Evolutionary conservation across 441 rosid species (phyloP).

Genomic region (Erodium moschatum): DNA sequence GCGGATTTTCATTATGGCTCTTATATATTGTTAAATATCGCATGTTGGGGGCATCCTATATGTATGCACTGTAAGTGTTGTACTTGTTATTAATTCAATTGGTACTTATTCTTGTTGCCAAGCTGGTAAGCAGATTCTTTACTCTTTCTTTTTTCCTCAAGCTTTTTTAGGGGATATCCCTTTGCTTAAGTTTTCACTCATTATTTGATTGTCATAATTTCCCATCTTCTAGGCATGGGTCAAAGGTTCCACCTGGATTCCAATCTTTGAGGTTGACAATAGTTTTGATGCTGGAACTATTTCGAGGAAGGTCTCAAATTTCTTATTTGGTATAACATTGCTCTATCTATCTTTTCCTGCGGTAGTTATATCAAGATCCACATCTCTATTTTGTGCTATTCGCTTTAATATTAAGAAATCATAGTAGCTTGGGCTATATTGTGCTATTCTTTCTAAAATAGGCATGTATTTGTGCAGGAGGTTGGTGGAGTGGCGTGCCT

Average conservation of each 20-base stretch:
- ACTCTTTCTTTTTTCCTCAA: not conserved
- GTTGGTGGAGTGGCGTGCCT: slow-evolving; percentile 96
- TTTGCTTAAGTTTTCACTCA: slow-evolving; percentile 2
- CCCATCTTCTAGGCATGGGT: slow-evolving; percentile 66
- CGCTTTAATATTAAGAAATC: not conserved
- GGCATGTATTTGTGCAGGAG: slow-evolving; percentile 47
- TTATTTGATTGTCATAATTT: slow-evolving; percentile 14
- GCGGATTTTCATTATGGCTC: slow-evolving; percentile 1
- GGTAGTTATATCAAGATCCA: slow-evolving; percentile 1
- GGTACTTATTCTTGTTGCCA: slow-evolving; percentile 13
- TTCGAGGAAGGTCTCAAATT: slow-evolving; percentile 54
- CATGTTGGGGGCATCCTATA: not conserved
- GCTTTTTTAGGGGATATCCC: not conserved
- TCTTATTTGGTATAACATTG: slow-evolving; percentile 61
- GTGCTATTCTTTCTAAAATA: slow-evolving; percentile 6
- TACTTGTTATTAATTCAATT: not conserved
- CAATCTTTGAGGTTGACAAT: slow-evolving; percentile 59
- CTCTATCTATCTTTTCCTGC: slow-evolving; percentile 15
- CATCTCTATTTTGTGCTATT: not conserved
- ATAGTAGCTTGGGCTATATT: not conserved
- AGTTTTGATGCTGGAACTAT: slow-evolving; percentile 52
- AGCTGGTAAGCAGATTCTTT: not conserved
- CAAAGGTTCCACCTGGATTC: slow-evolving; percentile 80
- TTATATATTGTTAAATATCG: not conserved
- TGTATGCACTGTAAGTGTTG: not conserved